phyloP scores from a whole-genome alignment of 345 rosid species.

The Salix arbutifolia region DNA sequence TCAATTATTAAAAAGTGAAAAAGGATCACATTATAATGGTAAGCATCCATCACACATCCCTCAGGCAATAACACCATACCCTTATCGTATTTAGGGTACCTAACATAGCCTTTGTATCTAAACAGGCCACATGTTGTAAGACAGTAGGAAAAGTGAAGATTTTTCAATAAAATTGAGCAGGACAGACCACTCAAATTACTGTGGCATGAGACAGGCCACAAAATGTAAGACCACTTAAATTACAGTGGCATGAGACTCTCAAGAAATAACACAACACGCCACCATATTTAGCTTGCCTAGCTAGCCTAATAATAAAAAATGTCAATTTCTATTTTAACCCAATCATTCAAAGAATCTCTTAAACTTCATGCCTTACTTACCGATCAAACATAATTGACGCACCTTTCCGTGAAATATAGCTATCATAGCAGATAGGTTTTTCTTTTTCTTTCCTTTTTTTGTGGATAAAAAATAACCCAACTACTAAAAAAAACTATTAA shows the following conservation, averaged over 20 bases:
- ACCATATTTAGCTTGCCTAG: not conserved
- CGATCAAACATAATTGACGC: not conserved
- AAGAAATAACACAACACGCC: not conserved
- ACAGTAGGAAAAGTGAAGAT: not conserved
- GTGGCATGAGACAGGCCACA: too few species aligned
- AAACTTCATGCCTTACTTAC: not conserved
- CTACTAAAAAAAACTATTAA: not conserved
- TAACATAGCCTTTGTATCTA: not conserved
- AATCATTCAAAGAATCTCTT: not conserved
- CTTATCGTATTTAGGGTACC: not conserved
- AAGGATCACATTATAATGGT: not conserved
- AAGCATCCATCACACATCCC: not conserved
- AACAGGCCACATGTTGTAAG: not conserved
- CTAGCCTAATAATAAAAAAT: not conserved
- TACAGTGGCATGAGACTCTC: not conserved
- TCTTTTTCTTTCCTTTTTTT: not conserved
- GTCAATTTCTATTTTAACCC: not conserved
- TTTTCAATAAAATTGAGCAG: not conserved
- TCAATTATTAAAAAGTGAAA: not conserved
- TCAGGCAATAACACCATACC: not conserved
- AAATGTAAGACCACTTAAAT: not conserved
- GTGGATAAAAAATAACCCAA: not conserved
- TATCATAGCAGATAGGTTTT: not conserved
- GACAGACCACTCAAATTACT: not conserved
- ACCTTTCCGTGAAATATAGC: not conserved